phyloP scores from a whole-genome alignment of 345 rosid genomes.

The Melaleuca alternifolia region DNA sequence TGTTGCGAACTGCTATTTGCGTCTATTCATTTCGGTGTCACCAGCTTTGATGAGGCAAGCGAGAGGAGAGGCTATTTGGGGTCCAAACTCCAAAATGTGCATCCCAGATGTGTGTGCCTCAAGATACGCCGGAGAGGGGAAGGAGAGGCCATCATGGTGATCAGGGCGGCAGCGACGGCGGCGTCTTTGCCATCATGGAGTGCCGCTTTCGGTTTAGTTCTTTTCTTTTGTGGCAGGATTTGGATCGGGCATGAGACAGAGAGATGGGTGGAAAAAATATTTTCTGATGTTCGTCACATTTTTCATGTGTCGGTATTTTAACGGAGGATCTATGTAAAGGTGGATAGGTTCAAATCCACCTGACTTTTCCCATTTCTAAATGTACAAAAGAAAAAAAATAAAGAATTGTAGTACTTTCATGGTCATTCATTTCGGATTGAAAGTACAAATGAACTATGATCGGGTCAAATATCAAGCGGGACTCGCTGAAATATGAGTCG shows the following conservation, averaged over 20 bases:
- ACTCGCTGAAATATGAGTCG: not conserved
- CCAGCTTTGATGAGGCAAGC: not conserved
- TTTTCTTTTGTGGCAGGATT: too few relatives aligned
- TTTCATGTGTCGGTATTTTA: not conserved
- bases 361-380: not conserved
- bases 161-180: too few relatives aligned
- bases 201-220: too few relatives aligned
- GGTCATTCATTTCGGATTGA: not conserved
- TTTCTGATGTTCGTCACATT: not conserved
- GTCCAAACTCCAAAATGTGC: not conserved
- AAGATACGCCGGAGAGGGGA: not conserved
- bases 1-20: not conserved
- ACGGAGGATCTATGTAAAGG: not conserved
- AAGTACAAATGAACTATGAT: not conserved
- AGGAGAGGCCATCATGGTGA: not conserved
- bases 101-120: not conserved
- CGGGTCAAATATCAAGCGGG: not conserved
- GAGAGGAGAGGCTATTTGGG: not conserved
- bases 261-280: not conserved
- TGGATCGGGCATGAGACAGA: not conserved
- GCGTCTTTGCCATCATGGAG: too few relatives aligned
- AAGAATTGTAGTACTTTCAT: not conserved
- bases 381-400: not conserved
- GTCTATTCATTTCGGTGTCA: not conserved
- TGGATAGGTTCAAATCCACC: not conserved